Evolutionary conservation across 2,329 filamentous ascomycete genomes (phyloP).

Genomic region (Penicillium freii): DNA sequence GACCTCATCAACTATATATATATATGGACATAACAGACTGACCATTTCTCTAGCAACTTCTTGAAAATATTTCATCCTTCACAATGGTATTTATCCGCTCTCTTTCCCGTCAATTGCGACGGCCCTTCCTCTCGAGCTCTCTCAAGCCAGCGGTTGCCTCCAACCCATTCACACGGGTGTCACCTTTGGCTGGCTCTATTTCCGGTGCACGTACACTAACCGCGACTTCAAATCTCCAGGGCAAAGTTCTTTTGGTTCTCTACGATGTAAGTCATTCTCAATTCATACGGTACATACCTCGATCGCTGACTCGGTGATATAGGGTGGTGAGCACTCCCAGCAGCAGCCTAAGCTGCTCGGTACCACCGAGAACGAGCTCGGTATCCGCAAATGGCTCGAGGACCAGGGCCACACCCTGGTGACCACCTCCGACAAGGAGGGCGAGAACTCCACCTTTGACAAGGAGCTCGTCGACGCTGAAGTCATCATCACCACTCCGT

Average conservation of each 20-base stretch:
- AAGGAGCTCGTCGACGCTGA: conserved; percentile 95
- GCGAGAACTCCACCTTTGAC: conserved; percentile 88
- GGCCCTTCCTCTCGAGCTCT: conserved; percentile 50
- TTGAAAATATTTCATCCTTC: conserved; percentile 27
- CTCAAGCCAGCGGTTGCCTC: conserved; percentile 27
- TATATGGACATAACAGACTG: conserved; percentile 9
- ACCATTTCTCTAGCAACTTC: conserved; percentile 4
- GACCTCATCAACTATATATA: conserved; percentile 1
- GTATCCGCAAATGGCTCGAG: conserved; percentile 95
- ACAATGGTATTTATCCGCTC: conserved; percentile 65
- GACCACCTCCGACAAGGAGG: conserved; percentile 97
- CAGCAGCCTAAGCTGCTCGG: conserved; percentile 86
- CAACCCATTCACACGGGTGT: conserved; percentile 29
- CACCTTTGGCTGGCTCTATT: conserved; percentile 43
- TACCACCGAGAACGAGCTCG: conserved; percentile 97
- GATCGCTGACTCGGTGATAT: conserved; percentile 9
- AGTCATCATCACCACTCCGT: conserved; percentile 95
- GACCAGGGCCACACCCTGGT: conserved; percentile 93
- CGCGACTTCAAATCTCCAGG: conserved; percentile 69
- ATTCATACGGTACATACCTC: not conserved
- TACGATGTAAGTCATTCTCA: conserved; percentile 69
- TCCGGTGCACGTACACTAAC: conserved; percentile 62
- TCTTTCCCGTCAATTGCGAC: conserved; percentile 55
- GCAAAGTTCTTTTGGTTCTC: conserved; percentile 90
- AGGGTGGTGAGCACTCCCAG: conserved; percentile 79